Base-by-base conservation (phyloP, 31 red algal genomes). In the Asparagopsis taxiformis region DNA sequence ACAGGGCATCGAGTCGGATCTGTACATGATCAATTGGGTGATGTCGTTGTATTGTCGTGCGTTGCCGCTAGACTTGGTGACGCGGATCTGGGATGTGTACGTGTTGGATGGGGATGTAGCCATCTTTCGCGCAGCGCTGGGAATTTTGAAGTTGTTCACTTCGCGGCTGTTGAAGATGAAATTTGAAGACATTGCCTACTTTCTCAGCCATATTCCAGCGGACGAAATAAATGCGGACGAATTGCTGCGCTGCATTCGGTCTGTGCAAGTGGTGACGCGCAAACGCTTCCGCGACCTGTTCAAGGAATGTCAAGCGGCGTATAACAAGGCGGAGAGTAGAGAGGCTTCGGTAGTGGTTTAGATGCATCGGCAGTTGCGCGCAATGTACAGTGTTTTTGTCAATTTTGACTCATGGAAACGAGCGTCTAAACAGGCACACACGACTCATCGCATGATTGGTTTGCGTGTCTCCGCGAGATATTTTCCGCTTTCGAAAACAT, bases 21-120 rank as follows among this genome's bases (percentile, higher is more conserved):
- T 98, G 67, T 98, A 98, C 65, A 79, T 98, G 75, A 88, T 98
- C 59, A 91, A 90, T 43, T 98, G 95, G 95, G 77, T 98, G 0
- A 98, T 98, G 95, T 87, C 90, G 0, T 73, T 94, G 11, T 98
- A 94, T 56, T 93, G 91, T 49, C 68, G 91, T 8, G 85, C 86
- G 31, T 68, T 98, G 8, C 95, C 95, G 39, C 50, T 98, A 1
- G 95, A 98, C 50, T 33, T 75, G n/a, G 91, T 90, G 6, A 81
- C 84, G 36, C 59, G 95, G 26, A 94, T 98, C 38, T 98, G 95
- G 95, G 95, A 98, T 65, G 39, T 80, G 20, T 98, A 91, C 46
- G 82, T 98, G n/a, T 55, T 94, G 28, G 83, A 93, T 68, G 95
- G 95, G 10, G 95, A 98, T 83, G 79, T 90, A 3, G 87, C 84